phyloP scores from a whole-genome alignment of 2,329 filamentous ascomycete genomes.

The Falciphora oryzae region DNA sequence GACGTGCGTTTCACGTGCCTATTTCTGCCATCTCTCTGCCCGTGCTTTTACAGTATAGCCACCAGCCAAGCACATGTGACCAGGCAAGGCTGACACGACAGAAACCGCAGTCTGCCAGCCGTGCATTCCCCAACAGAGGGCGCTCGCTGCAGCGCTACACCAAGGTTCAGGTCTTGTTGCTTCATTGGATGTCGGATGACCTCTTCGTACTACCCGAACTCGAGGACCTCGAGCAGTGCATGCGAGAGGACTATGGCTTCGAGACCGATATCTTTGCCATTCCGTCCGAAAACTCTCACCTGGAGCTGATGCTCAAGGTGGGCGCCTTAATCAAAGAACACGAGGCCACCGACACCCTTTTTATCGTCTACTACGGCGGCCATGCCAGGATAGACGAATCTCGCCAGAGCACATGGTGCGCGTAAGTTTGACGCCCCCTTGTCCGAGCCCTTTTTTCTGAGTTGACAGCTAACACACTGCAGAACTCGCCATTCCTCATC shows the following conservation, averaged over 20 bases:
- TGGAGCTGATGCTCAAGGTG: conserved; percentile 52
- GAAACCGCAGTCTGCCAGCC: conserved; percentile 39
- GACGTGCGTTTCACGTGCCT: conserved; percentile 34
- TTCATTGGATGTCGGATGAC: conserved; percentile 54
- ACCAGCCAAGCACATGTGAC: not conserved
- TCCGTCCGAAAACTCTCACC: conserved; percentile 51
- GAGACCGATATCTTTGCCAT: conserved; percentile 53
- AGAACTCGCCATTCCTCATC: conserved; percentile 46
- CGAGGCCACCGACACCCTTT: conserved; percentile 49
- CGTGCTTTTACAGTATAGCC: not conserved
- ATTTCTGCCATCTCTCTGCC: not conserved
- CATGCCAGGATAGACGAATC: conserved; percentile 56
- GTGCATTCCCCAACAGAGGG: conserved; percentile 52
- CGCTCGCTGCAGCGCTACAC: conserved; percentile 47
- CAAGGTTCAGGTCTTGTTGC: conserved; percentile 47
- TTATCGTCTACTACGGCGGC: conserved; percentile 54
- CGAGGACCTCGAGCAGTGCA: conserved; percentile 48
- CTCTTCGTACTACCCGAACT: conserved; percentile 53
- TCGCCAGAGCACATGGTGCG: conserved; percentile 55
- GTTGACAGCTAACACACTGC: not conserved
- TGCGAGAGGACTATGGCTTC: conserved; percentile 50
- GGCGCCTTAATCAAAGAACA: conserved; percentile 52
- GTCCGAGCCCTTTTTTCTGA: not conserved
- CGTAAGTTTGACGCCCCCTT: conserved; percentile 29
- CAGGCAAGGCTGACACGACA: conserved; percentile 1